Evolutionary conservation across 2,329 filamentous ascomycete species (phyloP).

Genomic region (Ophiostoma perfectum): DNA sequence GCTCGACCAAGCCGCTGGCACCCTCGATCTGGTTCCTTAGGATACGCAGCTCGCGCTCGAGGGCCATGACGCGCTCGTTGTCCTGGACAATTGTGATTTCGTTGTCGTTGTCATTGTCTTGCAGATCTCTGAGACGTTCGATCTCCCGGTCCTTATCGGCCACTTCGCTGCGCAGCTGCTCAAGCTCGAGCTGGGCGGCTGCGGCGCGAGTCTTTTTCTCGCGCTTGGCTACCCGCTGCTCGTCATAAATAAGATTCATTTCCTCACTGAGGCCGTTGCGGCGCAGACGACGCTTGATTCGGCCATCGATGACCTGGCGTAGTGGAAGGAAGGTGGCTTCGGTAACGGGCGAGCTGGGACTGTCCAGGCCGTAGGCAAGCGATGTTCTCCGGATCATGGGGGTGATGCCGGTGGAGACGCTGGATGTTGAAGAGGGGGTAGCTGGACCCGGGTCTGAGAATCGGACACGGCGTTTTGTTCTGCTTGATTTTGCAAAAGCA

Average conservation of each 20-base stretch:
- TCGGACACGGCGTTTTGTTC: constrained; percentile 46
- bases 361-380: constrained; percentile 34
- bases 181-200: constrained; percentile 44
- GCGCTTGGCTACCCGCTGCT: constrained; percentile 45
- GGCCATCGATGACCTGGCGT: constrained; percentile 51
- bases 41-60: constrained; percentile 35
- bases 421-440: constrained; percentile 27
- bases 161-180: constrained; percentile 45
- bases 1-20: neutral
- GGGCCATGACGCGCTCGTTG: constrained; percentile 32
- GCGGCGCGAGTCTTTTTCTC: constrained; percentile 33
- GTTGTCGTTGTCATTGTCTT: constrained; percentile 47
- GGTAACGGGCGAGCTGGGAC: constrained; percentile 32
- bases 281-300: constrained; percentile 52
- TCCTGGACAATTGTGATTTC: constrained; percentile 22
- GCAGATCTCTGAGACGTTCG: constrained; percentile 30
- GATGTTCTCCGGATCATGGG: constrained; percentile 52
- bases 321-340: constrained; percentile 45
- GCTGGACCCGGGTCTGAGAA: constrained; percentile 54
- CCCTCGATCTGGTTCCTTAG: constrained; percentile 28
- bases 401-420: constrained; percentile 47
- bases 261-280: constrained; percentile 55
- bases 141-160: constrained; percentile 49
- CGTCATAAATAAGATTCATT: constrained; percentile 48
- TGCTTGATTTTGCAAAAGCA: neutral